A percentile compares a stretch with the other conserved stretches of the same genome.
phyloP scores from a whole-genome alignment of 257 asterid species.

The Nicotiana attenuata region DNA sequence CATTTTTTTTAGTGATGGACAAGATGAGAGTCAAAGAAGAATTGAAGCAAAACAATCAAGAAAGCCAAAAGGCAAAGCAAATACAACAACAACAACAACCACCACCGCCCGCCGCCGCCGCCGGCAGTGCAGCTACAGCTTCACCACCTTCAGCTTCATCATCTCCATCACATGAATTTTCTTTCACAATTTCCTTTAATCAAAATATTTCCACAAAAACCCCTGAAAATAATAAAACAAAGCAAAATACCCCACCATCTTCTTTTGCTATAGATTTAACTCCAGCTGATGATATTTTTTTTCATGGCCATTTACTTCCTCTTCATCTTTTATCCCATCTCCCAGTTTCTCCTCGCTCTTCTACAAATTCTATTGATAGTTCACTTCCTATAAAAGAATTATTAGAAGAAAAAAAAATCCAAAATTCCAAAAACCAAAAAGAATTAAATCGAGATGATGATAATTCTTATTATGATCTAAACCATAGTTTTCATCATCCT shows the following conservation, averaged over 20 bases:
- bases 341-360: constrained; percentile 63
- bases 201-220: constrained; percentile 18
- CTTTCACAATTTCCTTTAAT: constrained; percentile 78
- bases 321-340: constrained; percentile 75
- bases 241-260: constrained; percentile 22
- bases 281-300: constrained; percentile 96
- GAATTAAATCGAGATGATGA: background rate
- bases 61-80: background rate
- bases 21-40: background rate
- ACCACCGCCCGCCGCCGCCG: background rate
- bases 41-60: background rate
- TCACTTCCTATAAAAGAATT: constrained; percentile 51
- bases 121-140: background rate
- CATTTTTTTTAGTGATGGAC: constrained; percentile 22
- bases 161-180: constrained; percentile 87
- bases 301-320: constrained; percentile 89
- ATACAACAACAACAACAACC: background rate
- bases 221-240: constrained; percentile 8
- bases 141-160: constrained; percentile 54
- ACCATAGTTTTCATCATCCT: background rate
- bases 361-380: constrained; percentile 58
- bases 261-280: constrained; percentile 61
- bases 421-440: constrained; percentile 6
- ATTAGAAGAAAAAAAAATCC: background rate
- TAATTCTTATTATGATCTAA: constrained; percentile 5